Percentiles rank a stretch among this genome's conserved stretches.
These are phyloP conservation scores for Rhodofomes roseus DNA, from an alignment of 1,284 basidiomycete species.

Conservation along the genomic window DNA sequence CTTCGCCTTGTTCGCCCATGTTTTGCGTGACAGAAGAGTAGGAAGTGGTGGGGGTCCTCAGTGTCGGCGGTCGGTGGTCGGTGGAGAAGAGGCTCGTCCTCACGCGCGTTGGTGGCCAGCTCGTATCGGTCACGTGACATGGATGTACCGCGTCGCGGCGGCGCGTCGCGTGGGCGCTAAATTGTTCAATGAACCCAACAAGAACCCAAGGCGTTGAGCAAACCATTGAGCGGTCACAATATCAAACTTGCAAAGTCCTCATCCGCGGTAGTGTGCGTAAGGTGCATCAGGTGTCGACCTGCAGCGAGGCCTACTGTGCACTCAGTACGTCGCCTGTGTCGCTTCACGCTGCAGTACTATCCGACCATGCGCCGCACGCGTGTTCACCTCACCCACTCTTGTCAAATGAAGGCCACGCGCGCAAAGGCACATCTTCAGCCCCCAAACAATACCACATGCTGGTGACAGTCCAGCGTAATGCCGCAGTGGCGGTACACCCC, in stretches of 20 bases:
- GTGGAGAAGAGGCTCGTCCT: background rate
- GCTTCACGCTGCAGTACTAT: background rate
- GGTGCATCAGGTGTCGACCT: no score
- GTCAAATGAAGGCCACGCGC: background rate
- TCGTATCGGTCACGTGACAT: background rate
- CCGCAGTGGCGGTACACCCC: background rate
- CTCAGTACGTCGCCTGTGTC: background rate
- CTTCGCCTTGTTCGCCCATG: conserved; percentile 40
- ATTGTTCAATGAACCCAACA: no score
- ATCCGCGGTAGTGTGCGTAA: no score
- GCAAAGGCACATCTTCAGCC: background rate
- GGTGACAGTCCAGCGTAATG: background rate
- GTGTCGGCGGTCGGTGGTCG: background rate
- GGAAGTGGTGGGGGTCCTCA: background rate
- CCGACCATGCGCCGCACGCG: background rate
- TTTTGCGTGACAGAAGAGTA: background rate
- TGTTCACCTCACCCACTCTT: background rate
- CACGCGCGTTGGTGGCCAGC: background rate
- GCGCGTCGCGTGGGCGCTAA: background rate
- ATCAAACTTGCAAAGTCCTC: no score
- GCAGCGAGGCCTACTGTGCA: no score
- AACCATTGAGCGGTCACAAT: no score
- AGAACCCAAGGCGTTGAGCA: no score
- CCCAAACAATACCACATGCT: background rate
- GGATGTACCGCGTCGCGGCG: background rate